Evolutionary conservation across 768 basidiomycete genomes (phyloP), one percentile per base, ranked within the genome.

Genomic region (Mycena metata): DNA sequence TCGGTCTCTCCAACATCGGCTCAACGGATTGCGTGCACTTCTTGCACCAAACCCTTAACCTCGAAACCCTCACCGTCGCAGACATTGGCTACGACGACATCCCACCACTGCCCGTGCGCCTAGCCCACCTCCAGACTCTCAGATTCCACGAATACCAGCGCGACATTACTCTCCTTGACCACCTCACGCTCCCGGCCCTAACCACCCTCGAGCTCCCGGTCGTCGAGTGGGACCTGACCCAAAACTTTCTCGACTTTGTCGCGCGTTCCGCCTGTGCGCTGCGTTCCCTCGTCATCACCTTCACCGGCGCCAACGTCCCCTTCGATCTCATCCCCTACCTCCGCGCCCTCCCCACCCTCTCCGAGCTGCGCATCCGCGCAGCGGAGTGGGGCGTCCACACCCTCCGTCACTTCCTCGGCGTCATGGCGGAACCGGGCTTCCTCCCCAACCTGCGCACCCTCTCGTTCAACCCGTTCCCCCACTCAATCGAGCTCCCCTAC

Each of bases 381-480:
- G 30, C 30, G 30, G 30, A 24, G 3, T 50, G 47, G 47, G 4
- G 12, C 21, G 11, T 50, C 8, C 24, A 24, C 23, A 11, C 4
- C 2, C 26, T 11, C 2, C 24, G 12, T 2, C 42, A 43, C n/a
- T 21, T 60, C 47, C 49, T 49, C 47, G 5, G 5, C 10, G 19
- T 3, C 21, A 9, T 60, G 35, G 15, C 46, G 1, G 59, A 60
- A 5, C 5, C 57, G 39, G 21, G 10, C 6, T 45, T 60, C 13
- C 35, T 62, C 12, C 60, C 60, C 10, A 41, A 52, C 21, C 24
- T 62, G 10, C 23, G 17, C 11, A 52, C 60, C 50, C 50, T 62
- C 4, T 41, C 50, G 19, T 21, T 62, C 24, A 35, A 43, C 30
- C 60, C 50, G 11, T 62, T 36, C 41, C 15, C 13, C 24, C 3